Conservation (phyloP, 768 basidiomycete species). For the Clathrus columnatus region DNA sequence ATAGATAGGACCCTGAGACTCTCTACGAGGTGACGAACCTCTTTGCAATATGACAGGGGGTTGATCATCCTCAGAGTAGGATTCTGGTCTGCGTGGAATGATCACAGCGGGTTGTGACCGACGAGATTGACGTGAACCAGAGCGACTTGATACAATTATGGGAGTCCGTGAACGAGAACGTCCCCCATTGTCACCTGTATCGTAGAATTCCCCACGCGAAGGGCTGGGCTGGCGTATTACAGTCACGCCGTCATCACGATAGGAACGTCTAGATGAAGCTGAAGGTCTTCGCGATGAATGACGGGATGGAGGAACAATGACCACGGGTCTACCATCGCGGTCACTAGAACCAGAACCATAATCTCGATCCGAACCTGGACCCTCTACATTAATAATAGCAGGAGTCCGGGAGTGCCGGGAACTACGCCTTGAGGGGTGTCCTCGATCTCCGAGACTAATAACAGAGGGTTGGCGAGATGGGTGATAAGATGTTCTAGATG, state of each 20-base stretch:
- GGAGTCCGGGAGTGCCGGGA: neutral
- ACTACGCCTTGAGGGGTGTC: neutral
- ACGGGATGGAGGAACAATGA: constrained; percentile 10
- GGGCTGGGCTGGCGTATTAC: neutral
- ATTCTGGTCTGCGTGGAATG: too few relatives aligned
- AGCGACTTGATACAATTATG: neutral
- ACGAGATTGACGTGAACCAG: too few relatives aligned
- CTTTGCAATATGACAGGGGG: too few relatives aligned
- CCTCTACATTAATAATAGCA: neutral
- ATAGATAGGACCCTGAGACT: too few relatives aligned
- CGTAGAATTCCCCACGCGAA: neutral
- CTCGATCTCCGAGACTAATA: neutral
- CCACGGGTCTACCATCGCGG: neutral
- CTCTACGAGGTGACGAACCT: too few relatives aligned
- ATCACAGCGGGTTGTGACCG: too few relatives aligned
- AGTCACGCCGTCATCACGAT: neutral
- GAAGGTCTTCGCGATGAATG: constrained; percentile 19
- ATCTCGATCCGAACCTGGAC: neutral
- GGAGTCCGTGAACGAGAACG: constrained; percentile 3
- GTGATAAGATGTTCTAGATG: neutral
- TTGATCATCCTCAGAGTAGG: too few relatives aligned
- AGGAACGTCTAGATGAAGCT: neutral
- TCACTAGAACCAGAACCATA: neutral
- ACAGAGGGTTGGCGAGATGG: neutral
- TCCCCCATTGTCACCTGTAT: neutral